Conservation (phyloP, 139 green algal species). For the Chlorella ohadii region DNA sequence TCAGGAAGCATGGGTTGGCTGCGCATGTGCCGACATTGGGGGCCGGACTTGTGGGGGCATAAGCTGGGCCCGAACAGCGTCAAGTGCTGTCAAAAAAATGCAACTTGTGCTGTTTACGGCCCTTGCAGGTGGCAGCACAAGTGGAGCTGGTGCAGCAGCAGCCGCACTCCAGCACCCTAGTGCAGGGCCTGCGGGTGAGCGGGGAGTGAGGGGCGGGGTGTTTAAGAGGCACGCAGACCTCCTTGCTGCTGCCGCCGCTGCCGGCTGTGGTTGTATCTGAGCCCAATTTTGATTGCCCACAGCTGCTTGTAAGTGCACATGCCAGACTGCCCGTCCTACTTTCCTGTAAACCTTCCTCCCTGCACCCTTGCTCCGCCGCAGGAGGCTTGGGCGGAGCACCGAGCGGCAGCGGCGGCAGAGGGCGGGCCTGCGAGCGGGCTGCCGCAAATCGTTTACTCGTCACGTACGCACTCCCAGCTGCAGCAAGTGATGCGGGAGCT, state of each 20-base stretch:
- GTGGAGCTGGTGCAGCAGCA: slow-evolving; percentile 18
- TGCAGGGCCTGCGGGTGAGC: slow-evolving; percentile 47
- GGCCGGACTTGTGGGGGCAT: no score
- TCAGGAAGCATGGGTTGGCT: neutral
- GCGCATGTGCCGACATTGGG: neutral
- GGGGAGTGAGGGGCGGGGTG: no score
- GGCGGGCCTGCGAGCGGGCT: slow-evolving; percentile 23
- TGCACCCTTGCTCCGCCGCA: neutral
- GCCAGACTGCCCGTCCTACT: no score
- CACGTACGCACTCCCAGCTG: slow-evolving; percentile 95
- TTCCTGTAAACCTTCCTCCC: no score
- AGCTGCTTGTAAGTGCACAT: no score
- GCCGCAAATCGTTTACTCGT: slow-evolving; percentile 92
- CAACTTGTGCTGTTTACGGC: no score
- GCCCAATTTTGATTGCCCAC: no score
- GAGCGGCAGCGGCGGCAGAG: slow-evolving; percentile 14
- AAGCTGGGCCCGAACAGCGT: no score
- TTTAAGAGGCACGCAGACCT: no score
- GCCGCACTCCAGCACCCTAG: slow-evolving; percentile 29
- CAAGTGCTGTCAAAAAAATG: no score
- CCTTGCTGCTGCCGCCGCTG: no score
- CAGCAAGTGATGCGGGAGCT: slow-evolving; percentile 95
- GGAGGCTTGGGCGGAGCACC: slow-evolving; percentile 49
- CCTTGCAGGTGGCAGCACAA: neutral
- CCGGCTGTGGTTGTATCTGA: no score